phyloP scores from a whole-genome alignment of 768 basidiomycete species.

The Trametopsis cervina region DNA sequence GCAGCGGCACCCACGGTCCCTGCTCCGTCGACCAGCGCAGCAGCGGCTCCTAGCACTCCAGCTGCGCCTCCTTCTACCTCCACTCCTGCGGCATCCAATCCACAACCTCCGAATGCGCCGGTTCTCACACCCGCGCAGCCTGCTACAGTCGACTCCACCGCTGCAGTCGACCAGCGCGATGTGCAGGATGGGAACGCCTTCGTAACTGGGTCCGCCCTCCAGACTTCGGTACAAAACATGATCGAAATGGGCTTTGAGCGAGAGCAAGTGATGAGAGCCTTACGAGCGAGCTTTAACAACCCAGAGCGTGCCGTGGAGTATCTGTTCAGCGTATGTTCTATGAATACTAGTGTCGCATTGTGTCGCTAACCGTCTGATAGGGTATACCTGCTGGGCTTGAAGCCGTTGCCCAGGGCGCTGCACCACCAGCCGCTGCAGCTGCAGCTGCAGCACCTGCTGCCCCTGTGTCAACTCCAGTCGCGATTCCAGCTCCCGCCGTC shows the following conservation, averaged over 20 bases:
- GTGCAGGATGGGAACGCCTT: slow-evolving; percentile 53
- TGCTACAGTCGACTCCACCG: slow-evolving; percentile 23
- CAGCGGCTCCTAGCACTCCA: slow-evolving; percentile 28
- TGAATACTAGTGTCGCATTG: not conserved
- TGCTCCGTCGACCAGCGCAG: slow-evolving; percentile 24
- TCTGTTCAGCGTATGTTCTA: slow-evolving; percentile 70
- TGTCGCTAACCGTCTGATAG: slow-evolving; percentile 31
- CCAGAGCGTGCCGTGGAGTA: slow-evolving; percentile 99
- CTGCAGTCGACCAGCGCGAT: slow-evolving; percentile 25
- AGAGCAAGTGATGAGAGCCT: slow-evolving; percentile 76
- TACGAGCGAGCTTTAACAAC: slow-evolving; percentile 95
- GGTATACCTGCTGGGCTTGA: slow-evolving; percentile 74
- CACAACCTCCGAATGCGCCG: slow-evolving; percentile 29
- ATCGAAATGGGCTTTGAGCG: slow-evolving; percentile 90
- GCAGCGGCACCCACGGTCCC: slow-evolving; percentile 25
- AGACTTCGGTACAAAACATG: slow-evolving; percentile 77
- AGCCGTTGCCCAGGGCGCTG: slow-evolving; percentile 36
- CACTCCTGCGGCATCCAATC: slow-evolving; percentile 27
- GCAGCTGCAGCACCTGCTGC: slow-evolving; percentile 30
- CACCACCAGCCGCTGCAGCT: slow-evolving; percentile 26
- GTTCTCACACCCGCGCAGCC: slow-evolving; percentile 27
- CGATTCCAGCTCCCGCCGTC: slow-evolving; percentile 32
- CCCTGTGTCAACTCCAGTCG: slow-evolving; percentile 30
- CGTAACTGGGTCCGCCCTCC: slow-evolving; percentile 69
- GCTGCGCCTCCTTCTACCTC: slow-evolving; percentile 29